A percentile compares a stretch with the other conserved stretches of the same genome.
Conservation (phyloP, 148 eudicot genomes). For the Fagopyrum esculentum region DNA sequence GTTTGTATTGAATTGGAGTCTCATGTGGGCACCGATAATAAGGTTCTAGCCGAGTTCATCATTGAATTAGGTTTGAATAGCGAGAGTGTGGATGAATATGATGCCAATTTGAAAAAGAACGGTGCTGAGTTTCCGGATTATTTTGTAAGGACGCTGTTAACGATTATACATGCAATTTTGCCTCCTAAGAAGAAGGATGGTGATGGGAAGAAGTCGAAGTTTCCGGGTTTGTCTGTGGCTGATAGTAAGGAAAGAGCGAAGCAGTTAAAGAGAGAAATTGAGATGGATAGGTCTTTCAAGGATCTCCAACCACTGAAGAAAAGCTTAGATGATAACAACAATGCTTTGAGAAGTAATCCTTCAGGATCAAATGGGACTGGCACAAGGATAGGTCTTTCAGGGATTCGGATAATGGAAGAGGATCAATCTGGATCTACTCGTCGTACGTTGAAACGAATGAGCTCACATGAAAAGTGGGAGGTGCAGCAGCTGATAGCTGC, state of each 20-base stretch:
- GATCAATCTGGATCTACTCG: too few species aligned
- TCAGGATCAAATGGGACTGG: too few species aligned
- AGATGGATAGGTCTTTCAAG: slow-evolving; percentile 7
- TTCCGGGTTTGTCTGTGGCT: slow-evolving; percentile 43
- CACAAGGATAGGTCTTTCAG: too few species aligned
- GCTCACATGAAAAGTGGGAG: too few species aligned
- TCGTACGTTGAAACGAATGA: too few species aligned
- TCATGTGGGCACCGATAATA: slow-evolving; percentile 60
- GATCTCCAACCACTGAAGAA: too few species aligned
- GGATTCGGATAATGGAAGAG: too few species aligned
- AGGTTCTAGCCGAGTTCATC: slow-evolving; percentile 72
- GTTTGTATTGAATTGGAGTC: slow-evolving; percentile 76
- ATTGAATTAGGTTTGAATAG: slow-evolving; percentile 53
- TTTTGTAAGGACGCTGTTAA: slow-evolving; percentile 58
- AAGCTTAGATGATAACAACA: too few species aligned
- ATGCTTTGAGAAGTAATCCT: too few species aligned
- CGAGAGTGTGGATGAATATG: slow-evolving; percentile 54
- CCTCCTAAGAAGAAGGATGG: slow-evolving; percentile 48
- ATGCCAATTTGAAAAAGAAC: slow-evolving; percentile 43
- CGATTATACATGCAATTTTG: slow-evolving; percentile 77
- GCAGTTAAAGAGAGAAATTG: slow-evolving; percentile 26
- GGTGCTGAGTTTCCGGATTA: slow-evolving; percentile 90
- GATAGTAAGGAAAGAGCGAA: slow-evolving; percentile 45
- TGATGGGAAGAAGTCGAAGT: slow-evolving; percentile 22
- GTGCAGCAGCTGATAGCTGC: too few species aligned